Conservation (phyloP, 2,329 filamentous ascomycete species). For the Sclerotinia nivalis region DNA sequence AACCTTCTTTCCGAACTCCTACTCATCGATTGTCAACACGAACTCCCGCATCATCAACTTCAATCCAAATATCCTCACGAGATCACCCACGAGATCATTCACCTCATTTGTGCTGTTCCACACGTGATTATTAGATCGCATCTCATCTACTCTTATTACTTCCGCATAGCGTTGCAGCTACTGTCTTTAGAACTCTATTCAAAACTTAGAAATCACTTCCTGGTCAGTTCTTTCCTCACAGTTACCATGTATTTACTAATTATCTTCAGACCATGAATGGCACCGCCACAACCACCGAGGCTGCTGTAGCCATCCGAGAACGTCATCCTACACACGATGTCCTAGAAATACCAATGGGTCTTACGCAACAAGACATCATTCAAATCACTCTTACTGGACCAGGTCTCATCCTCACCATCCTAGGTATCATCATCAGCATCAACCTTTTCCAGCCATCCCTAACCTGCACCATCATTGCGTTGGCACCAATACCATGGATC, state of each 20-base stretch:
- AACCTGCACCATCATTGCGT: slow-evolving; percentile 52
- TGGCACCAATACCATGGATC: slow-evolving; percentile 49
- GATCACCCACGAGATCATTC: not conserved
- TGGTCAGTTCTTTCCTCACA: slow-evolving; percentile 1
- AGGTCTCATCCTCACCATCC: slow-evolving; percentile 49
- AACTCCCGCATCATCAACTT: not conserved
- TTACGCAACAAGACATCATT: slow-evolving; percentile 37
- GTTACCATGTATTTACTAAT: not conserved
- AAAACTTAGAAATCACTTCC: not conserved
- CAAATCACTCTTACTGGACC: slow-evolving; percentile 38
- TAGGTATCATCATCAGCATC: slow-evolving; percentile 53
- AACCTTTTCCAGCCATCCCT: slow-evolving; percentile 52
- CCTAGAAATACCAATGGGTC: slow-evolving; percentile 29
- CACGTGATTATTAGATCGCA: slow-evolving; percentile 11
- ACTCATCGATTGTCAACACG: not conserved
- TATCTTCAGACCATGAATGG: slow-evolving; percentile 3
- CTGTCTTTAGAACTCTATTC: not conserved
- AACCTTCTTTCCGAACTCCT: not conserved
- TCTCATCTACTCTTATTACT: not conserved
- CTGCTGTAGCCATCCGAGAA: slow-evolving; percentile 3
- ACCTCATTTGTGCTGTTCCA: not conserved
- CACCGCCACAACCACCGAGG: not conserved
- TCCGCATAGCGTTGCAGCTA: not conserved
- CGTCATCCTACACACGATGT: slow-evolving; percentile 23
- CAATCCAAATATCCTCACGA: not conserved